Base-by-base conservation (phyloP, 352 stramenopile genomes). In the Globisporangium acanthophoron region DNA sequence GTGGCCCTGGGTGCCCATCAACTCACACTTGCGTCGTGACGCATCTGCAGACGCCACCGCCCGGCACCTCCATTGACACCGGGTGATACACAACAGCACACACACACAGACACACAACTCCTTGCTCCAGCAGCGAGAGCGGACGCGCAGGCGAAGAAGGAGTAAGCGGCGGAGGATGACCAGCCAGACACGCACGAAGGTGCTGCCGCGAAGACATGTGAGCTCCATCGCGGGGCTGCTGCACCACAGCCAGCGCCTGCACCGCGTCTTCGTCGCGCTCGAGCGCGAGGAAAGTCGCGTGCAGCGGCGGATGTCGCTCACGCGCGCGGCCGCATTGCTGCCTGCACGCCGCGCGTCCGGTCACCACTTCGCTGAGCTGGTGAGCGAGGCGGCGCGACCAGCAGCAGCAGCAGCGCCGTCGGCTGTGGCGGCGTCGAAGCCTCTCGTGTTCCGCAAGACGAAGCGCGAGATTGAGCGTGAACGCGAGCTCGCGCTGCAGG, bases 401-500 rank as follows among this genome's bases (percentile, higher is more conserved):
- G 47, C 29, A 35, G 58, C 65, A 24, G 40, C 57, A 7, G 21
- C 29, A 3, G 47, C 60, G 0, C 27, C 52, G 29, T 61, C 58
- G 52, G 59, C 46, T 48, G 54, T 31, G 35, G 59, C 62, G 31
- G 29, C 48, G 5, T 39, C 55, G 8, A 80, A 77, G 35, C 72
- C 67, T 11, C 52, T 85, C 0, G 63, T 78, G 37, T 85, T 82
- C 39, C 64, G 75, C 20, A 85, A 82, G 58, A 85, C 75, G 18
- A 85, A 82, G 59, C 66, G 70, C 1, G 75, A 85, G 55, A 58
- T 82, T 7, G 70, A 85, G 37, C 62, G 70, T 37, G 73, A 85
- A n/a, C 59, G 59, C 54, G 63, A 40, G 9, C 56, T 41, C 4
- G 16, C n/a, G 18, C 21, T 9, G 11, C 48, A 53, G 40, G 59